Base-by-base conservation (phyloP, 768 basidiomycete species). In the Chiua virens region DNA sequence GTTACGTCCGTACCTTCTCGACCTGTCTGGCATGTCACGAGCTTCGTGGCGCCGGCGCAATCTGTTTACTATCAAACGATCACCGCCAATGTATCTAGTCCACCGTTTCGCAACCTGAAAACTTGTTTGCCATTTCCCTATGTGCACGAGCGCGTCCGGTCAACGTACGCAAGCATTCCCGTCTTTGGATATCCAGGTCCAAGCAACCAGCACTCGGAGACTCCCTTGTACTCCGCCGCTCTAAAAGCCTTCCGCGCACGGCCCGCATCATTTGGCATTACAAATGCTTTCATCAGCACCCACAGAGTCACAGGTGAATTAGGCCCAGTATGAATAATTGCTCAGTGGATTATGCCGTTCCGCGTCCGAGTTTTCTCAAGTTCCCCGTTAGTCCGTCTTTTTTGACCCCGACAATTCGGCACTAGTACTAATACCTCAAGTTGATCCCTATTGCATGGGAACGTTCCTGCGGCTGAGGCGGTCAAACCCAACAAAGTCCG, bases 1-100 rank as follows among this genome's bases (percentile, higher is more conserved):
- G 36, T 58, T 68, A 67, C 66, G 56, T 63, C 66, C 66, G 68
- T 67, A 55, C 53, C 68, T 67, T 68, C 68, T 61, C 30, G 44
- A 56, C 52, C 46, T 54, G 54, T 51, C 56, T 50, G 50, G 51
- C 54, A 53, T 55, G 42, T 51, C 53, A 42, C 56, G 49, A 45
- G 18, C 66, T 68, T 70, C 56, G 68, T 67, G 68, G 68, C 66
- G 61, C 55, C 42, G 42, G 49, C 37, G 47, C 47, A 56, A 54
- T 50, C 46, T 44, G 37, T 51, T 53, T 52, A 47, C 57, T 54
- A 59, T 52, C 53, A 50, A 50, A 56, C 53, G 52, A 63, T 64
- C 63, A 60, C 60, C 48, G 38, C 47, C 53, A 58, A 53, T 49
- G 54, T 55, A 44, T 43, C 54, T 40, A 23, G 41, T 46, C 34